Base-by-base conservation (phyloP, 306 rosid genomes). In the Casuarina glauca region DNA sequence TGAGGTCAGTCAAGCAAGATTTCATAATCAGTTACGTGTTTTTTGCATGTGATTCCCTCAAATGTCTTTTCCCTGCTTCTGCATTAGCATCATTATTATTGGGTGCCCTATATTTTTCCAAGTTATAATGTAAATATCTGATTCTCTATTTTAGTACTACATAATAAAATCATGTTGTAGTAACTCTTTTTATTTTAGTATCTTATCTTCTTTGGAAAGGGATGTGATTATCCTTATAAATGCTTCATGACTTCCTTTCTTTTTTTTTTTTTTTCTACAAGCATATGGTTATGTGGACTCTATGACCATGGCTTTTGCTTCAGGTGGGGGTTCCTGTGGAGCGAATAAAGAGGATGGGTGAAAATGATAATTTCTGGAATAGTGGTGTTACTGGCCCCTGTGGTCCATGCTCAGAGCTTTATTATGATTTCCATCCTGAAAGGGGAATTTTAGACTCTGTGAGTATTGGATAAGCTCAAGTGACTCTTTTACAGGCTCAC, bases 331-430 rank as follows among this genome's bases (percentile, higher is more conserved):
- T 94, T 71, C 97, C 98, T 11, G 51, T 83, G 73, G 88, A 91
- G 72, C 97, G 88, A 44, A 91, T 94, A 82, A 91, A 91, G 88
- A 90, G 90, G 86, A 86, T 94, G 94, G 98, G 96, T 16, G 89
- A 89, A 80, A 97, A 94, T 12, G 98, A 94, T 86, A 94, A 94
- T 85, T 94, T 94, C 82, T 94, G 98, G 97, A 89, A 90, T 26
- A 94, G 96, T 83, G 98, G 98, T 79, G 90, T 76, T 19, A 84
- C 97, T 3, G 98, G 97, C 70, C 98, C 98, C n/a, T 94, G 98
- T 45, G 97, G 98, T 74, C 97, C 98, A 26, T 94, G 98, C 89
- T 94, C 97, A 3, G 98, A 94, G 93, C 79, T 94, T 75, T 94
- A 94, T 86, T 94, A 91, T 73, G 97, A 94, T 86, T 91, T 94